Evolutionary conservation across 2,329 filamentous ascomycete genomes (phyloP), one percentile per base, ranked within the genome.

Genomic region (Sclerotinia minor): DNA sequence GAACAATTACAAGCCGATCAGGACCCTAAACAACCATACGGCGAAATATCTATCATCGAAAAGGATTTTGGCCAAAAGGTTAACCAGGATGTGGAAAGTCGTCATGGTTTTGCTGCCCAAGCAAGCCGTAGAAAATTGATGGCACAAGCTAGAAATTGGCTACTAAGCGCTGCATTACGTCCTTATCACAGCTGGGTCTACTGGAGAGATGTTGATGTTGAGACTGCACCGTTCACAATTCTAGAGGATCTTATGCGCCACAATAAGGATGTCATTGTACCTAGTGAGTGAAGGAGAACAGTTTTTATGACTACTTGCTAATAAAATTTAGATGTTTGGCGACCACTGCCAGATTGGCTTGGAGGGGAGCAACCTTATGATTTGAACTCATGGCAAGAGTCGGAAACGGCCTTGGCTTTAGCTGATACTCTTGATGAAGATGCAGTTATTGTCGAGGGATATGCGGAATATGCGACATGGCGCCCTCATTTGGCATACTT

Each of bases 111-210:
- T 77, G 95, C 94, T 41, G 95, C 95, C 1, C 95, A 99, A 80
- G 95, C 95, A 32, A 91, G 90, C 73, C 86, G 95, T 75, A 88
- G 95, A 79, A 99, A 99, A 82, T 85, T 96, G 76, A 99, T 99
- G 95, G 95, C 95, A 0, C 93, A 97, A 80, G 95, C 95, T 63
- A 87, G 95, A 71, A 99, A 99, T 80, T 99, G 95, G 95, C 83
- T 99, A 64, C 81, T 99, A 67, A 97, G 93, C 75, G 94, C 95
- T 52, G 94, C 95, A 29, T 82, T 99, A 65, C 88, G 95, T 54
- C 95, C 95, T 1, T 96, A 95, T 64, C 95, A 99, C 78, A 97
- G 94, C 72, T 99, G 95, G 95, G 95, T 99, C 13, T 99, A 99
- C 78, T 99, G 95, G 95, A 89, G 95, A 79, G 95, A 99, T 81